Evolutionary conservation across 192 early-diverging fungal genomes (phyloP).

Genomic region (Obelidium mucronatum): DNA sequence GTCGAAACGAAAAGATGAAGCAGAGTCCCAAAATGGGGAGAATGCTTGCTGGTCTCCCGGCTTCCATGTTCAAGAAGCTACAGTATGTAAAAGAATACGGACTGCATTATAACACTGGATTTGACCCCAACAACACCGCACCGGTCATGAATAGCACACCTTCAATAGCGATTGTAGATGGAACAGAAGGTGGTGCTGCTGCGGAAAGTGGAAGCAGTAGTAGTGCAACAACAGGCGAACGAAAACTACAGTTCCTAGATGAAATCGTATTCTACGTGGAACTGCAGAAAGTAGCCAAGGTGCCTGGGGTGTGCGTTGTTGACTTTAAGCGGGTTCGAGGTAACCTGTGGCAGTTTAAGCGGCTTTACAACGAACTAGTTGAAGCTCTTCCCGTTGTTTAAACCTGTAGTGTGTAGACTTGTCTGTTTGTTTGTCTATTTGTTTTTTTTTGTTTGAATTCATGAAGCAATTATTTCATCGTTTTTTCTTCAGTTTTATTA

Average conservation of each 20-base stretch:
- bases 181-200: neutral
- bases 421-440: neutral
- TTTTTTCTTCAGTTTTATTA: neutral
- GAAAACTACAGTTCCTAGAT: neutral
- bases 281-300: neutral
- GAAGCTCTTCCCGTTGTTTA: conserved; percentile 24
- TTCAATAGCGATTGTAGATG: neutral
- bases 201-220: neutral
- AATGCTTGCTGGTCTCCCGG: neutral
- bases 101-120: conserved; percentile 17
- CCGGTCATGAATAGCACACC: neutral
- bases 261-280: conserved; percentile 12
- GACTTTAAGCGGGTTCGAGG: conserved; percentile 39
- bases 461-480: neutral
- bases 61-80: neutral
- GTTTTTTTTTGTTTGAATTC: neutral
- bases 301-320: conserved; percentile 51
- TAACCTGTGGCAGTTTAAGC: conserved; percentile 37
- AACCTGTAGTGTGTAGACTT: neutral
- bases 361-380: conserved; percentile 33
- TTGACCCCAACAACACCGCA: neutral
- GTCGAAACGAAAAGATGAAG: conserved; percentile 11
- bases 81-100: conserved; percentile 19
- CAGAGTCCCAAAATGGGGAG: conserved; percentile 7
- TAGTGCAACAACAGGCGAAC: neutral